Evolutionary conservation across 257 asterid genomes (phyloP), one percentile per base, ranked within the genome.

Genomic region (Henckelia pumila): DNA sequence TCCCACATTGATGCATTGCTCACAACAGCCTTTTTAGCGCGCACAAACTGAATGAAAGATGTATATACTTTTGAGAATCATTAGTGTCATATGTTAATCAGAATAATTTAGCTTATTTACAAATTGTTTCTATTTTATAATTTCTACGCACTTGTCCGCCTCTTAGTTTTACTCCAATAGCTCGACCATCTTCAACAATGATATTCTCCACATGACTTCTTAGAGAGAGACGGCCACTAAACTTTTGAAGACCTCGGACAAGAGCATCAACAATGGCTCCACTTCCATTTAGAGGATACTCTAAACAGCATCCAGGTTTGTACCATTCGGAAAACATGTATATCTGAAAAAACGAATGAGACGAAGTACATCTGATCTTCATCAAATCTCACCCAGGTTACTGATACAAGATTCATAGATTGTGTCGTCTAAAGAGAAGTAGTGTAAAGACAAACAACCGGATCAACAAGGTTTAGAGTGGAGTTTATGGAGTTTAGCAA

Each of bases 1-100:
- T 92, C 96, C 98, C 98, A 92, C 97, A 92, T 92, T 23, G 98
- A 92, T 63, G 97, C 98, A 76, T 92, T 92, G 79, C 97, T 89
- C 58, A 92, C 92, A 23, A 92, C 95, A 21, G 95, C 96, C 77
- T 92, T 92, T 79, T 75, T 88, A 30, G 98, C 98, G 26, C 88
- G 87, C 61, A 92, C 76, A 69, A 92, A 83, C 97, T 92, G 82
- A 81, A 83, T 0, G 59, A 63, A 71, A 70, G 49, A 77, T 32
- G 64, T 52, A 26, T 44, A 66, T 33, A 33, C 50, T 33, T 33
- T 65, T 49, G 23, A 29, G 25, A 1, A 19, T 61, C 55, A 62
- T 57, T 56, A 14, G 22, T 16, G 49, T 50, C 59, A 56, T 32
- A 21, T 13, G 26, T 57, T 32, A 47, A 64, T 9, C 24, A 62